Conservation (phyloP, 805 yeast genomes). For the Jamesozyma hellenica region DNA sequence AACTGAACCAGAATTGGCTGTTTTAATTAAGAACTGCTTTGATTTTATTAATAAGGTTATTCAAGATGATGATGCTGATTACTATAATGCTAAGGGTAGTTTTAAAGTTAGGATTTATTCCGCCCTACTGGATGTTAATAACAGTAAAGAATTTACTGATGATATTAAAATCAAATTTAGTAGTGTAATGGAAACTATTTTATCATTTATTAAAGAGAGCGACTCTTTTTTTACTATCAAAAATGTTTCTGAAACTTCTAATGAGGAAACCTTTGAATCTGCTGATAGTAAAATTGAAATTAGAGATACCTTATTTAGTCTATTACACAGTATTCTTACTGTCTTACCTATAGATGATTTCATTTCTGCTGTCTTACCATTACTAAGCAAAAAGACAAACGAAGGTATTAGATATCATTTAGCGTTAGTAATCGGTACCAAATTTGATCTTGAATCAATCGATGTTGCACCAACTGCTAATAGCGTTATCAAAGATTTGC, state of each 20-base stretch:
- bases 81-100: conserved; percentile 23
- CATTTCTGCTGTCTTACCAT: conserved; percentile 47
- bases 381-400: conserved; percentile 27
- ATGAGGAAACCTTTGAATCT: conserved; percentile 12
- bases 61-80: conserved; percentile 28
- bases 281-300: conserved; percentile 24
- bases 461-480: conserved; percentile 44
- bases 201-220: conserved; percentile 17
- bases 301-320: conserved; percentile 37
- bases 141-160: conserved; percentile 8
- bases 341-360: conserved; percentile 69
- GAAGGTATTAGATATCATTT: conserved; percentile 49
- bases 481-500: conserved; percentile 41
- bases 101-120: conserved; percentile 47
- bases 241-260: conserved; percentile 3
- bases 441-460: conserved; percentile 58
- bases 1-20: conserved; percentile 38
- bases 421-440: conserved; percentile 50
- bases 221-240: conserved; percentile 1
- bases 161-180: conserved; percentile 21
- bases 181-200: conserved; percentile 14
- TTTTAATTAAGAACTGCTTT: conserved; percentile 42
- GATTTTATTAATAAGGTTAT: conserved; percentile 47
- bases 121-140: conserved; percentile 35
- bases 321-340: conserved; percentile 54